Conservation (phyloP, 306 rosid genomes). For the Trifolium dubium region DNA sequence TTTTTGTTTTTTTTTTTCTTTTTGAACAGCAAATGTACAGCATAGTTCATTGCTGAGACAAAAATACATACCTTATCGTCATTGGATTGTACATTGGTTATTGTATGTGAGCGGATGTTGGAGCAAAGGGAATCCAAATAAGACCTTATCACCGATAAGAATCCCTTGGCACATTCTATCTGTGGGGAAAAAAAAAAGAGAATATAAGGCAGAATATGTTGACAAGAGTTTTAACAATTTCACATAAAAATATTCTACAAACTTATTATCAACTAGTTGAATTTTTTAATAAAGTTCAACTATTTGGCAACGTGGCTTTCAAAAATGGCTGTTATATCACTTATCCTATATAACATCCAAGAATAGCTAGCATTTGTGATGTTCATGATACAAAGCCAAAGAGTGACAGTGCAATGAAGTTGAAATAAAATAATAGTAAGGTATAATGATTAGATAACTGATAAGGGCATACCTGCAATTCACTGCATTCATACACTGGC, state of each 20-base stretch:
- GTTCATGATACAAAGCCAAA: background rate
- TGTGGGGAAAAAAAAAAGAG: constrained; percentile 38
- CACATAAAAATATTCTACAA: constrained; percentile 11
- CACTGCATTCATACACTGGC: constrained; percentile 84
- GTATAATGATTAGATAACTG: constrained; percentile 19
- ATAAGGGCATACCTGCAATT: constrained; percentile 72
- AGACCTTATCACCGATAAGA: constrained; percentile 71
- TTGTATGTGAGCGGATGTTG: constrained; percentile 92
- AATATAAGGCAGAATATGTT: constrained; percentile 14
- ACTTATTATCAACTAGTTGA: constrained; percentile 9
- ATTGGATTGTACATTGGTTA: constrained; percentile 96
- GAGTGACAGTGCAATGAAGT: background rate
- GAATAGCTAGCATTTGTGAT: background rate
- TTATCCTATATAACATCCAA: constrained; percentile 5
- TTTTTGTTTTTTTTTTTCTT: no score
- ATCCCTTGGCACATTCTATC: constrained; percentile 88
- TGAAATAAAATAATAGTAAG: background rate
- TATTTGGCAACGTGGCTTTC: background rate
- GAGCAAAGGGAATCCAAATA: constrained; percentile 93
- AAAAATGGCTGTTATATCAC: constrained; percentile 4
- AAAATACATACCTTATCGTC: constrained; percentile 83
- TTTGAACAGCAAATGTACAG: no score
- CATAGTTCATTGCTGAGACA: background rate
- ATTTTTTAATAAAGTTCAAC: constrained; percentile 10
- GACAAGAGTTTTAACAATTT: constrained; percentile 24